Evolutionary conservation across 345 rosid species (phyloP), one percentile per base, ranked within the genome.

Genomic region (Eucalyptus tenuipes): DNA sequence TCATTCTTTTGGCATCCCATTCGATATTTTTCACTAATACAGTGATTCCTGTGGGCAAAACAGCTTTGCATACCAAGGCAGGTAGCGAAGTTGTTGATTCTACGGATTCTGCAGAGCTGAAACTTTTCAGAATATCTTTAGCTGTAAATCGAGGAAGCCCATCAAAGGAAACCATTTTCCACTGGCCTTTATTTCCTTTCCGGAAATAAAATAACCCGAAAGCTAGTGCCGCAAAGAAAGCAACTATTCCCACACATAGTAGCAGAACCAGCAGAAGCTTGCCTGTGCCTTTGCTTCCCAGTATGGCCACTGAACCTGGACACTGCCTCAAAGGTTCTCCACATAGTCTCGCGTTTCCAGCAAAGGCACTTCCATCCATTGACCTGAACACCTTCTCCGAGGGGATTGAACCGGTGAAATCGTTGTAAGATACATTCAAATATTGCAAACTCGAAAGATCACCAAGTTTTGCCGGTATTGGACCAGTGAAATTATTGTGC

Each of bases 21-120:
- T 96, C 95, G 4, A 97, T 89, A 88, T 92, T 94, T 91, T 96
- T 94, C 90, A 96, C 96, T 24, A 90, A 90, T 68, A 96, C 99
- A 29, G 98, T 93, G 89, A 96, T 96, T 91, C 99, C 99, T 3
- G 99, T 96, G 3, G 99, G 99, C 55, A 96, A 88, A 88, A 95
- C 97, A 55, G 94, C 93, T 92, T 96, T 95, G 94, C 95, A 91
- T 89, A 91, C 92, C 40, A 95, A 90, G 89, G 91, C 89, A 68
- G 94, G 91, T 47, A 87, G 75, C 52, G 93, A 90, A 1, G 92
- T 92, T 85, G 52, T 89, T 86, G 89, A 88, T 88, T 95, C 95
- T 80, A 61, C 84, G 44, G 93, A 91, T 42, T 94, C 94, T 75
- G 82, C 82, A 40, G 82, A 75, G 82, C 82, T 75, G 44, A 95